These are phyloP conservation scores for Phaeosphaeriaceae sp. DNA, from an alignment of 2,329 filamentous ascomycete species.

Conservation along the genomic window DNA sequence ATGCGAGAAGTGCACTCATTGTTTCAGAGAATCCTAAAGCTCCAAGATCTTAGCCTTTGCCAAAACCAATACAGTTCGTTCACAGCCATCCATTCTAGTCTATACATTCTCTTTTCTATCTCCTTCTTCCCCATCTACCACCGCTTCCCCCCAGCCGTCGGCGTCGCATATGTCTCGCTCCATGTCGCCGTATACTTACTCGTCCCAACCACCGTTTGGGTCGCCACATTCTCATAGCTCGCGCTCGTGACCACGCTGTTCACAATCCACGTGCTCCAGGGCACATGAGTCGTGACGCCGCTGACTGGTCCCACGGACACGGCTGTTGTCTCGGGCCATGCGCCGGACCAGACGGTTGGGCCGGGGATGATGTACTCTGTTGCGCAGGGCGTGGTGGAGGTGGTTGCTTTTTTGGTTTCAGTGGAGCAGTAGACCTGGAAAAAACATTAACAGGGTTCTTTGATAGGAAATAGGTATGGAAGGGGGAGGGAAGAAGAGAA, in stretches of 20 bases:
- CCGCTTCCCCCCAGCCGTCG: conserved; percentile 12
- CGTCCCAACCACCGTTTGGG: conserved; percentile 30
- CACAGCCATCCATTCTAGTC: neutral
- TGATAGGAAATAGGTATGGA: too few relatives aligned
- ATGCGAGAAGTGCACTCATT: too few relatives aligned
- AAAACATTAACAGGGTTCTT: conserved; percentile 18
- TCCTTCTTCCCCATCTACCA: conserved; percentile 12
- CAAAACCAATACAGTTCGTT: neutral
- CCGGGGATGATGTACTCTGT: conserved; percentile 52
- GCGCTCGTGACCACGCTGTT: conserved; percentile 30
- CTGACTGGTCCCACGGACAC: conserved; percentile 38
- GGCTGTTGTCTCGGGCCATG: conserved; percentile 41
- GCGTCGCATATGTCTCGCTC: conserved; percentile 21
- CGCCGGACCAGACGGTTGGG: conserved; percentile 47
- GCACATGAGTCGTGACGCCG: conserved; percentile 31
- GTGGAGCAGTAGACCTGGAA: conserved; percentile 47
- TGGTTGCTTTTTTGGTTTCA: conserved; percentile 35
- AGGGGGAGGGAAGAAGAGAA: too few relatives aligned
- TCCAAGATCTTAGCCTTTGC: too few relatives aligned
- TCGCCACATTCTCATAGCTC: conserved; percentile 30
- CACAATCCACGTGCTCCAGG: conserved; percentile 42
- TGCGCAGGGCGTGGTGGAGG: conserved; percentile 26
- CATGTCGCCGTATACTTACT: conserved; percentile 30
- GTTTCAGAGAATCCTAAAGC: too few relatives aligned
- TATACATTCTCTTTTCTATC: neutral